phyloP scores from a whole-genome alignment of 2,329 filamentous ascomycete species.

The Fusarium sp. region DNA sequence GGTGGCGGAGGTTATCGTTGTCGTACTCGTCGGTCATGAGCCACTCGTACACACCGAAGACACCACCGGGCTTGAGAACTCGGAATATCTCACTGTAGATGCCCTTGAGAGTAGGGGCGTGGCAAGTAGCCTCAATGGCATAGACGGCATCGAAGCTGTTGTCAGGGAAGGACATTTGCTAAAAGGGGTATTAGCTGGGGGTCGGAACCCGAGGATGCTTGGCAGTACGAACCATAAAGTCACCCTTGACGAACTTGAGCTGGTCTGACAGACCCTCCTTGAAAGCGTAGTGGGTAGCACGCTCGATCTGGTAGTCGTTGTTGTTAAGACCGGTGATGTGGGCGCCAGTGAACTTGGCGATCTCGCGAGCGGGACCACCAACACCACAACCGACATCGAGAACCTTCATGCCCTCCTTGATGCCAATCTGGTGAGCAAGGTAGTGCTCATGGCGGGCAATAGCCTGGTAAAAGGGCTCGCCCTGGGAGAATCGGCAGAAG shows the following conservation, averaged over 20 bases:
- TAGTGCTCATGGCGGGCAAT: constrained; percentile 98
- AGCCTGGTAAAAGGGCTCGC: constrained; percentile 88
- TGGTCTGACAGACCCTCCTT: constrained; percentile 84
- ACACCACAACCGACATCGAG: constrained; percentile 98
- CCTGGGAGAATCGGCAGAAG: constrained; percentile 91
- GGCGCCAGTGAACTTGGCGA: constrained; percentile 91
- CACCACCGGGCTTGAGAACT: constrained; percentile 93
- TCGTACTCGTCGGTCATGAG: constrained; percentile 97
- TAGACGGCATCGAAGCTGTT: constrained; percentile 95
- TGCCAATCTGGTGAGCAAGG: constrained; percentile 86
- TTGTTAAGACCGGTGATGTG: constrained; percentile 96
- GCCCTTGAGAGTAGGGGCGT: constrained; percentile 88
- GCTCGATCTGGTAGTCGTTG: constrained; percentile 98
- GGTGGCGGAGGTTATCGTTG: constrained; percentile 85
- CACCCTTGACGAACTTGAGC: constrained; percentile 89
- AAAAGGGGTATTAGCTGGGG: constrained; percentile 12
- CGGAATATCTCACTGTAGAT: constrained; percentile 96
- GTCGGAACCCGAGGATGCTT: neutral
- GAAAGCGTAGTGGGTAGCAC: constrained; percentile 83
- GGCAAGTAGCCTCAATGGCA: constrained; percentile 95
- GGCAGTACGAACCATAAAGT: constrained; percentile 78
- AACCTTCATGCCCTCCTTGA: constrained; percentile 87
- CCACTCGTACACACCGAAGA: constrained; percentile 99
- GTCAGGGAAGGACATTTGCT: constrained; percentile 95
- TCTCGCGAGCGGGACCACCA: constrained; percentile 93